phyloP scores from a whole-genome alignment of 441 rosid species.

The Croton laevigatus region DNA sequence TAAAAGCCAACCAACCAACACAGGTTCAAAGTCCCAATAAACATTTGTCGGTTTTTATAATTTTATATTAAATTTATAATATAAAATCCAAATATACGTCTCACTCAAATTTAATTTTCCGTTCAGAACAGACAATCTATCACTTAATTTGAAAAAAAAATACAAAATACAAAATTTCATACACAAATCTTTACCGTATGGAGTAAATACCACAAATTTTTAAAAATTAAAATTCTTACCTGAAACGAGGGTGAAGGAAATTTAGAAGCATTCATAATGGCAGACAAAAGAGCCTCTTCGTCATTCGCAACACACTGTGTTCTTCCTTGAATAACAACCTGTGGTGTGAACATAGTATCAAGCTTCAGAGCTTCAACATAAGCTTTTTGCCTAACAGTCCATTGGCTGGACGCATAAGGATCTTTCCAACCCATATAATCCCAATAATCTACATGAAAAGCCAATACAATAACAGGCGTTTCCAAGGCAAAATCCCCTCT shows the following conservation, averaged over 20 bases:
- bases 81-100: no score
- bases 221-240: conserved; percentile 41
- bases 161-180: no score
- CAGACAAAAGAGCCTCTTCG: conserved; percentile 52
- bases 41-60: no score
- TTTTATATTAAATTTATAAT: no score
- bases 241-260: conserved; percentile 63
- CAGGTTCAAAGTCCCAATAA: no score
- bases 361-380: conserved; percentile 74
- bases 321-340: conserved; percentile 67
- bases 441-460: conserved; percentile 86
- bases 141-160: no score
- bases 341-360: conserved; percentile 87
- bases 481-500: conserved; percentile 76
- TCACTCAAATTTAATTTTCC: no score
- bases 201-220: no score
- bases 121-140: no score
- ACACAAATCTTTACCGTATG: no score
- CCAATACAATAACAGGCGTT: conserved; percentile 57
- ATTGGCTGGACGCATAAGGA: conserved; percentile 69
- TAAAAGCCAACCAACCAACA: no score
- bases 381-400: conserved; percentile 87
- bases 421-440: conserved; percentile 95
- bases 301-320: conserved; percentile 61
- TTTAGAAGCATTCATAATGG: conserved; percentile 52